Percentiles rank a stretch among this genome's conserved stretches.
Conservation (phyloP, 176 grass and related monocot species). For the Phragmites australis region DNA sequence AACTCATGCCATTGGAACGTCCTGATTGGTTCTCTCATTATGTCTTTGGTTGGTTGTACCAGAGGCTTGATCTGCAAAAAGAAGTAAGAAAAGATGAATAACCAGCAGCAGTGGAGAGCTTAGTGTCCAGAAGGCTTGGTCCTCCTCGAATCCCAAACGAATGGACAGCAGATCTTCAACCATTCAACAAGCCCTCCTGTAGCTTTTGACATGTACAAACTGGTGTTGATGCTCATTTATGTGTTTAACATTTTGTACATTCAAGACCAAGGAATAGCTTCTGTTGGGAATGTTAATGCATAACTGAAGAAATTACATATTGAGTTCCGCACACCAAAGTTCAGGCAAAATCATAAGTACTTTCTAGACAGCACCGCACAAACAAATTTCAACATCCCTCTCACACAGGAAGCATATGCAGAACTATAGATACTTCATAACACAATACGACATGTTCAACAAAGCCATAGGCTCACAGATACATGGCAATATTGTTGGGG, state of each 20-base stretch:
- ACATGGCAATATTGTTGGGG: no score
- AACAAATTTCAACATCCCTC: no score
- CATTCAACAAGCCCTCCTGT: background rate
- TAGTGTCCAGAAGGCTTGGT: conserved; percentile 2
- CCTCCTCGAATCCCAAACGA: conserved; percentile 10
- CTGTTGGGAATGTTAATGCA: conserved; percentile 5
- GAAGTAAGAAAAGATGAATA: conserved; percentile 34
- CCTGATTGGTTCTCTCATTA: conserved; percentile 72
- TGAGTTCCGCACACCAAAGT: background rate
- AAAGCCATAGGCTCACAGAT: no score
- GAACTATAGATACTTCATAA: no score
- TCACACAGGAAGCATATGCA: no score
- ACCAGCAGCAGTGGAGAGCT: background rate
- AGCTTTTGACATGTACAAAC: conserved; percentile 7
- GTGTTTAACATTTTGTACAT: conserved; percentile 12
- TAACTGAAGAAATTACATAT: conserved; percentile 14
- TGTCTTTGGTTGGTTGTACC: conserved; percentile 87
- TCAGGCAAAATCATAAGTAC: background rate
- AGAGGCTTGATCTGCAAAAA: conserved; percentile 89
- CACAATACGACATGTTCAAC: no score
- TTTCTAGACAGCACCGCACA: no score
- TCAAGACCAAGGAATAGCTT: background rate
- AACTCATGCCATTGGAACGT: conserved; percentile 92
- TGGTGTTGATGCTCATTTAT: conserved; percentile 1
- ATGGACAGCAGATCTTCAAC: background rate